These are phyloP conservation scores for Trametes gibbosa DNA, from an alignment of 768 basidiomycete species.

Conservation along the genomic window DNA sequence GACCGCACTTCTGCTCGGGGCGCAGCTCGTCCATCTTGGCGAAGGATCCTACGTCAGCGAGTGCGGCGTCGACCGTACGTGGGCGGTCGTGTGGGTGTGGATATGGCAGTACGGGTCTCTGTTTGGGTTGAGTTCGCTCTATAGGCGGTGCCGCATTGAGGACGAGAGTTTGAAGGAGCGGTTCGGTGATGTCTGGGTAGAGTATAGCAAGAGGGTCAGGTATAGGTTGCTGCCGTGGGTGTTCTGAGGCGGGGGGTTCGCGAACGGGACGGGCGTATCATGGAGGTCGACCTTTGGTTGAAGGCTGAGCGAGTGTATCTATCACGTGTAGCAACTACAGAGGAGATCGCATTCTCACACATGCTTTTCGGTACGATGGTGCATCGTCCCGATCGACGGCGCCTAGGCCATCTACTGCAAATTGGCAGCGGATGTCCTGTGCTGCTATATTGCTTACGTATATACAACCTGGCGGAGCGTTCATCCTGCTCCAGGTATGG, in stretches of 20 bases:
- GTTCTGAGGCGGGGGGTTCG: not conserved
- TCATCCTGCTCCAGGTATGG: no score
- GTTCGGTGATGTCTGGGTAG: constrained; percentile 22
- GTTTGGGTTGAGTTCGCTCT: not conserved
- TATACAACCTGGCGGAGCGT: no score
- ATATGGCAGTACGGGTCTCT: not conserved
- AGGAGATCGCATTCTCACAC: no score
- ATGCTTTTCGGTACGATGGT: no score
- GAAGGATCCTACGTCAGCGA: not conserved
- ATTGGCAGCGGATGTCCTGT: no score
- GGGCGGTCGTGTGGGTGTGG: not conserved
- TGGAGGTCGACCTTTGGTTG: no score
- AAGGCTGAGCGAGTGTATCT: no score
- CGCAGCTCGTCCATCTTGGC: not conserved
- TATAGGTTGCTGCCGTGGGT: constrained; percentile 24
- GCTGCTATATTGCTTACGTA: no score
- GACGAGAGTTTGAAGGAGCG: constrained; percentile 17
- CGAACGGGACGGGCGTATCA: no score
- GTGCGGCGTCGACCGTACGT: not conserved
- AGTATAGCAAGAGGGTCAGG: constrained; percentile 18
- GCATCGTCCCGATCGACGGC: no score
- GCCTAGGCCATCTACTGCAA: no score
- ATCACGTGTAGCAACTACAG: no score
- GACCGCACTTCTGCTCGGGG: constrained; percentile 12
- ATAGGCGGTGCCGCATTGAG: constrained; percentile 22